Base-by-base conservation (phyloP, 1,284 basidiomycete genomes). In the Cryptococcus sp. region DNA sequence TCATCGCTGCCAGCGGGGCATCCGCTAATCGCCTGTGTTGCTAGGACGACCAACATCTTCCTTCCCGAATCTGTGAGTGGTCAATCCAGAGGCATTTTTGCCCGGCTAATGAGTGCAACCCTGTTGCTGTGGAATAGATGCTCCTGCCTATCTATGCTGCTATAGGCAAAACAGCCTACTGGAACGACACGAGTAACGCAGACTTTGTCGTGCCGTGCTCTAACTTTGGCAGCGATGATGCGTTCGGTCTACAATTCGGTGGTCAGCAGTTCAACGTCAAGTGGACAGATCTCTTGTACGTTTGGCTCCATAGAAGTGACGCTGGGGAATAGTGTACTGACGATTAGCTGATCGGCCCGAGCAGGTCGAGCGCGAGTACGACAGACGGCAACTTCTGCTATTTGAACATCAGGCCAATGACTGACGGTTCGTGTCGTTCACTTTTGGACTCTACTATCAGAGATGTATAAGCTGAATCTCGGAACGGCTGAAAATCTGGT, bases 261-360 rank as follows among this genome's bases (percentile, higher is more conserved):
- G 58, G 55, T 4, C 19, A 22, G 16, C 56, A 52, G 20, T 63
- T 63, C 35, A 15, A 48, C n/a, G 10, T 63, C 16, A 54, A 50
- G 25, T 63, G 58, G 57, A 23, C 51, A 22, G 57, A 63, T 42
- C 27, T 63, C 25, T 35, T 63, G 61, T 63, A 35, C n/a, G 55
- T 57, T 3, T 13, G 15, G 6, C 19, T 30, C 23, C 20, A 43
- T 20, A 13, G 41, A 17, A 17, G n/a, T n/a, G n/a, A n/a, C n/a
- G n/a, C n/a, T n/a, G n/a, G n/a, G n/a, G n/a, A n/a, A n/a, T n/a
- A n/a, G n/a, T n/a, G n/a, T n/a, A n/a, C n/a, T n/a, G n/a, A n/a
- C n/a, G n/a, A n/a, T n/a, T 11, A 25, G 22, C 47, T 25, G 17
- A 20, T 11, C 25, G 4, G 47, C 17, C 1, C 47, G 25, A 7